These are phyloP conservation scores for Cynanchum wilfordii DNA, from an alignment of 257 asterid genomes.

Conservation along the genomic window DNA sequence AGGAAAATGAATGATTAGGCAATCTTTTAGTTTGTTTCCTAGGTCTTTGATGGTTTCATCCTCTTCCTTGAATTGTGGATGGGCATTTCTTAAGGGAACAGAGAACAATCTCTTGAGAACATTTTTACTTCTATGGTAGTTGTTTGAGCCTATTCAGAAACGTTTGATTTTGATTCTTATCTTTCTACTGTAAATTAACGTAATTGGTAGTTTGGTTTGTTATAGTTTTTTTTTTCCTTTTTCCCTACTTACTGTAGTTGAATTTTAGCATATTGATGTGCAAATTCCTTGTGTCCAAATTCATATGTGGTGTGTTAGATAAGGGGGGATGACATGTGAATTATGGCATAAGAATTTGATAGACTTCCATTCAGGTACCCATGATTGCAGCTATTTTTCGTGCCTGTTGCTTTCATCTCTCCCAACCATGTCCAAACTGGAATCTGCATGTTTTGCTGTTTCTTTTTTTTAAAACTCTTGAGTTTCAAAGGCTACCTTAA, in stretches of 20 bases:
- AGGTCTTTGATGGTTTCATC: background rate
- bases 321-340: background rate
- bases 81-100: background rate
- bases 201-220: background rate
- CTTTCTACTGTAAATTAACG: background rate
- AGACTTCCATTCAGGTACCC: background rate
- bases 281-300: background rate
- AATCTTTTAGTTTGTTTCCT: background rate
- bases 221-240: background rate
- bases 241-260: background rate
- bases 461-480: background rate
- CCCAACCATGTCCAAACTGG: background rate
- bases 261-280: background rate
- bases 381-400: background rate
- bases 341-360: background rate
- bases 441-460: background rate
- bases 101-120: background rate
- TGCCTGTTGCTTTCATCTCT: background rate
- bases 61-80: background rate
- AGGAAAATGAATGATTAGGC: background rate
- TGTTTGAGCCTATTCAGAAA: background rate
- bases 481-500: background rate
- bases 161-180: background rate
- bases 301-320: background rate
- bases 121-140: background rate